phyloP scores from a whole-genome alignment of 2,329 filamentous ascomycete species.

The Aspergillus oerlinghausenensis region DNA sequence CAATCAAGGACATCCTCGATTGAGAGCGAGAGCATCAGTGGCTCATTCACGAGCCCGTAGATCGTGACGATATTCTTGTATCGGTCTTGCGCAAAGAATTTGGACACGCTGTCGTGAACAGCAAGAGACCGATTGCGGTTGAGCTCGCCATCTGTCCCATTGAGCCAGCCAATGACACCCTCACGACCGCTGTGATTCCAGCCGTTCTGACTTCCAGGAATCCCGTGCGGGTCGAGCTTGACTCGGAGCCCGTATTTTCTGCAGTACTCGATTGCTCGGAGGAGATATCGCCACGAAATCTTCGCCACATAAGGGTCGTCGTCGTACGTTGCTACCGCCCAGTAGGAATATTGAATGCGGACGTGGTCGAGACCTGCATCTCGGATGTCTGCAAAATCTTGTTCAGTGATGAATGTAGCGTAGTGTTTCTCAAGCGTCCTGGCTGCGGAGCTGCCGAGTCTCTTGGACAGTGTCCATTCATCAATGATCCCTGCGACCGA shows the following conservation, averaged over 20 bases:
- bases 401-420: conserved; percentile 77
- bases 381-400: conserved; percentile 78
- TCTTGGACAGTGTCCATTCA: conserved; percentile 73
- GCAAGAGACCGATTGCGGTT: conserved; percentile 81
- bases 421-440: conserved; percentile 86
- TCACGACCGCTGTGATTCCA: conserved; percentile 93
- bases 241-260: conserved; percentile 87
- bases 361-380: conserved; percentile 91
- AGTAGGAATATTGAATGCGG: conserved; percentile 93
- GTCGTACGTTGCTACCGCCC: conserved; percentile 82
- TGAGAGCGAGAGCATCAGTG: conserved; percentile 72
- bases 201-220: conserved; percentile 91
- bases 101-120: conserved; percentile 77
- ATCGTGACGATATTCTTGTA: conserved; percentile 90
- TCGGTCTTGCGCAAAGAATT: conserved; percentile 88
- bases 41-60: conserved; percentile 94
- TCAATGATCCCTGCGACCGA: conserved; percentile 67
- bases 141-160: conserved; percentile 74
- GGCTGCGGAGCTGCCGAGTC: conserved; percentile 63
- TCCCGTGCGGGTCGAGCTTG: conserved; percentile 87
- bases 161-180: conserved; percentile 80
- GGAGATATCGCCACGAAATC: conserved; percentile 86
- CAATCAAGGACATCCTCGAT: conserved; percentile 66
- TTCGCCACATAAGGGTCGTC: conserved; percentile 83
- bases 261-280: conserved; percentile 89